Evolutionary conservation across 2,329 filamentous ascomycete genomes (phyloP).

Genomic region (Trichoderma endophyticum): DNA sequence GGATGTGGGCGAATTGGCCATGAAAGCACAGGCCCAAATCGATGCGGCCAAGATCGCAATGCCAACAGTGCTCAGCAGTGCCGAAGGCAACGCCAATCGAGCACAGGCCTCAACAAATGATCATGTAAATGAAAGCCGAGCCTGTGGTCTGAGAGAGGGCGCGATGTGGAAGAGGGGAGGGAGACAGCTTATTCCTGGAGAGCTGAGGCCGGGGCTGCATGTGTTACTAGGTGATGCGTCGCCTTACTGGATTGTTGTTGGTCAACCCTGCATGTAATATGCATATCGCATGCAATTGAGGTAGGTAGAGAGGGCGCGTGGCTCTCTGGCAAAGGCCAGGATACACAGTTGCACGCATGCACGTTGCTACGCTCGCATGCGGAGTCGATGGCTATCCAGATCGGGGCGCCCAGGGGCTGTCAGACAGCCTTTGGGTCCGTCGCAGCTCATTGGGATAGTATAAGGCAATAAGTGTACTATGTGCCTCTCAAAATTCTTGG

Average conservation of each 20-base stretch:
- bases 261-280: conserved; percentile 1
- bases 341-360: background rate
- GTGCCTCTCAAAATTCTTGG: background rate
- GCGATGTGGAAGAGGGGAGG: background rate
- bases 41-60: background rate
- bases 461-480: background rate
- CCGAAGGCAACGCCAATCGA: background rate
- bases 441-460: background rate
- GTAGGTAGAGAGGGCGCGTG: background rate
- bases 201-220: background rate
- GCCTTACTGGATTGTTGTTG: background rate
- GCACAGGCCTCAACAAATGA: background rate
- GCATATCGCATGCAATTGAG: conserved; percentile 4
- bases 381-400: background rate
- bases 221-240: background rate
- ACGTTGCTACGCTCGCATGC: background rate
- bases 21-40: background rate
- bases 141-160: background rate
- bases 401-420: background rate
- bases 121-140: background rate
- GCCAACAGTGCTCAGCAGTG: background rate
- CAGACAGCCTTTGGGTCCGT: background rate
- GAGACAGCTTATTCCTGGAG: background rate
- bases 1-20: background rate
- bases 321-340: background rate